Evolutionary conservation across 129 eudicot genomes (phyloP).

Genomic region (Smallanthus sonchifolius): DNA sequence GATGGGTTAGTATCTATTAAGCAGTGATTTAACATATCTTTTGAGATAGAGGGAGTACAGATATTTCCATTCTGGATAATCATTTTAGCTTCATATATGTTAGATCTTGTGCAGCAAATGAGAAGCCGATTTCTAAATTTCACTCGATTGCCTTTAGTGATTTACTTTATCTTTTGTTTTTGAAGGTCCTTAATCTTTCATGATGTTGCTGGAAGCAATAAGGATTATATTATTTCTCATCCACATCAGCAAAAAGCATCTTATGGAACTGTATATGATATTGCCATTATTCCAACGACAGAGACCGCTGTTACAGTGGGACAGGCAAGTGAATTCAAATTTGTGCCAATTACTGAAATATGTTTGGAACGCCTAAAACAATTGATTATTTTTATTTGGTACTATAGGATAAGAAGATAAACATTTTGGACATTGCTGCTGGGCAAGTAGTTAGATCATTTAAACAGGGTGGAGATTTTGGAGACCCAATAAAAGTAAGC

Average conservation of each 20-base stretch:
- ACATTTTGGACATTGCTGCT: conserved; percentile 39
- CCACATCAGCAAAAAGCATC: conserved; percentile 33
- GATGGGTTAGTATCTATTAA: conserved; percentile 41
- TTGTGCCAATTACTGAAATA: not conserved
- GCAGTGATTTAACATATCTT: not conserved
- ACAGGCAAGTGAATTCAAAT: conserved; percentile 37
- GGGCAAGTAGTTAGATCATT: conserved; percentile 51
- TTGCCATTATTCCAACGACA: conserved; percentile 39
- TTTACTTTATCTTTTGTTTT: conserved; percentile 14
- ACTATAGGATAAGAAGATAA: conserved; percentile 65
- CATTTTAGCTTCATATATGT: not conserved
- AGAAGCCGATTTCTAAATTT: conserved; percentile 4
- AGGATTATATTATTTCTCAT: conserved; percentile 34
- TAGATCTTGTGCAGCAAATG: conserved; percentile 10
- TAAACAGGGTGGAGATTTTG: conserved; percentile 43
- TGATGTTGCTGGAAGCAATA: conserved; percentile 35
- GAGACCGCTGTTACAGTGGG: conserved; percentile 48
- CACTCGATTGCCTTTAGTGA: not conserved
- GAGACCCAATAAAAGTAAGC: conserved; percentile 58
- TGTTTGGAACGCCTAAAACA: not conserved
- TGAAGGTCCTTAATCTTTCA: conserved; percentile 48
- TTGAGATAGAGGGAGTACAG: not conserved
- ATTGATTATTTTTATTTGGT: not conserved
- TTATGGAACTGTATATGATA: conserved; percentile 42
- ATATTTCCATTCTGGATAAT: not conserved